Evolutionary conservation across 1,139 yeast species (phyloP).

Genomic region (Protomyces arabidopsidicola): DNA sequence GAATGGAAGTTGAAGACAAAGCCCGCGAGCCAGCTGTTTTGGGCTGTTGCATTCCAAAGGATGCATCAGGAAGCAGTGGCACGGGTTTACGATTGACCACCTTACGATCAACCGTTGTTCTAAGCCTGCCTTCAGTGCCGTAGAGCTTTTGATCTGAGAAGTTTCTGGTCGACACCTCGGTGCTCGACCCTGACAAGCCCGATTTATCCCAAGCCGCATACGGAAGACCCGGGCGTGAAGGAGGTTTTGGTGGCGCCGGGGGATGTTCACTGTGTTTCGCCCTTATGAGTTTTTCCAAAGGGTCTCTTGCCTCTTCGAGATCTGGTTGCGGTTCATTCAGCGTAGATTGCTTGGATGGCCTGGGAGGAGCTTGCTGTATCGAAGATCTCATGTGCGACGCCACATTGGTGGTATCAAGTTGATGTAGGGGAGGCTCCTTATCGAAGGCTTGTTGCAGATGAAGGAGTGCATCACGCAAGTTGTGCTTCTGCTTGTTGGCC

Average conservation of each 20-base stretch:
- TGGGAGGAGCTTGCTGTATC: too few species aligned
- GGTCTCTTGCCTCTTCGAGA: too few species aligned
- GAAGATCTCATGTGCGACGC: not conserved
- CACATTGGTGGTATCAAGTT: constrained; percentile 37
- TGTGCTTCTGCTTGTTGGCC: constrained; percentile 32
- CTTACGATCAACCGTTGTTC: not conserved
- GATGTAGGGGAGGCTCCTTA: constrained; percentile 50
- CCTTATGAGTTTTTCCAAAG: not conserved
- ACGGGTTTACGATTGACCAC: not conserved
- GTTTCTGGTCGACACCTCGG: too few species aligned
- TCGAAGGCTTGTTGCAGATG: constrained; percentile 45
- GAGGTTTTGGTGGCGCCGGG: not conserved
- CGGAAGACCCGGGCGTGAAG: not conserved
- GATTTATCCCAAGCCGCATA: too few species aligned
- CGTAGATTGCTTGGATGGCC: too few species aligned
- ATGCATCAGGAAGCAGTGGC: not conserved
- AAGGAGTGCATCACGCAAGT: constrained; percentile 23
- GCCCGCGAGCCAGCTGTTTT: too few species aligned
- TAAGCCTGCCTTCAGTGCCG: too few species aligned
- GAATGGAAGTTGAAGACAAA: too few species aligned
- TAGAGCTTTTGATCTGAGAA: too few species aligned
- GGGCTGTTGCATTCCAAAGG: too few species aligned
- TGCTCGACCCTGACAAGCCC: too few species aligned
- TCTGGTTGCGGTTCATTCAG: too few species aligned
- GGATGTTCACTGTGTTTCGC: not conserved